Conservation (phyloP, 2,329 filamentous ascomycete species). For the Dryadomyces sulphureus region DNA sequence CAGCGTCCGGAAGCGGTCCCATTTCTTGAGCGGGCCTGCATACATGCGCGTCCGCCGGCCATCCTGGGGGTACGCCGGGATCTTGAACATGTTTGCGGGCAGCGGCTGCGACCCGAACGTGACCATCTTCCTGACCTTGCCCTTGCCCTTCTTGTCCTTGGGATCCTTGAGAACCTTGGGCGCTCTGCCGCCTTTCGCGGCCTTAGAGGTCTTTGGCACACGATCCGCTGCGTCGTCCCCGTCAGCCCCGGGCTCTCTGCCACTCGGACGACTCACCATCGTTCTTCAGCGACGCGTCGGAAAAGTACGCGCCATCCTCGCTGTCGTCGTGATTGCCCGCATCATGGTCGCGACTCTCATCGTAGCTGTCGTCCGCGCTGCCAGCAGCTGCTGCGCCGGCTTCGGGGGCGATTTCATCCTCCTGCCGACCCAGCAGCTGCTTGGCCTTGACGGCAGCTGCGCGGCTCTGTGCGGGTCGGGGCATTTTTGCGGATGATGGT, state of each 20-base stretch:
- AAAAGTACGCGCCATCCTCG: neutral
- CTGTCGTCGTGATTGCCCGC: neutral
- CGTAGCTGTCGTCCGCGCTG: neutral
- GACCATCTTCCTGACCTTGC: too few relatives aligned
- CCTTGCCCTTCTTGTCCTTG: too few relatives aligned
- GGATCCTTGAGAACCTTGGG: too few relatives aligned
- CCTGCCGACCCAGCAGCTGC: neutral
- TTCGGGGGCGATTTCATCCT: neutral
- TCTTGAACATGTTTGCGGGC: slow-evolving; percentile 1
- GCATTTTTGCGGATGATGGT: neutral
- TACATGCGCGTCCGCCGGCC: slow-evolving; percentile 16
- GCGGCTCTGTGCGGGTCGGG: neutral
- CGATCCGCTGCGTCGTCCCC: too few relatives aligned
- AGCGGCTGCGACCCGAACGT: neutral
- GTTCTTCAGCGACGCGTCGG: too few relatives aligned
- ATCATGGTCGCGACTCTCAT: neutral
- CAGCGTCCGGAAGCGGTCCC: slow-evolving; percentile 19
- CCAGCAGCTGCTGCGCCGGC: neutral
- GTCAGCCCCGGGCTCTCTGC: too few relatives aligned
- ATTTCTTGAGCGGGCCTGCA: slow-evolving; percentile 21
- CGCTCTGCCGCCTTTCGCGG: too few relatives aligned
- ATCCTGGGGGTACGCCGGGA: slow-evolving; percentile 9
- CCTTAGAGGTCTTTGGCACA: too few relatives aligned
- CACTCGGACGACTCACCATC: neutral
- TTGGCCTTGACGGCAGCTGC: neutral